These are phyloP conservation scores for Leccinellum luteum DNA, from an alignment of 768 basidiomycete species.

Conservation along the genomic window DNA sequence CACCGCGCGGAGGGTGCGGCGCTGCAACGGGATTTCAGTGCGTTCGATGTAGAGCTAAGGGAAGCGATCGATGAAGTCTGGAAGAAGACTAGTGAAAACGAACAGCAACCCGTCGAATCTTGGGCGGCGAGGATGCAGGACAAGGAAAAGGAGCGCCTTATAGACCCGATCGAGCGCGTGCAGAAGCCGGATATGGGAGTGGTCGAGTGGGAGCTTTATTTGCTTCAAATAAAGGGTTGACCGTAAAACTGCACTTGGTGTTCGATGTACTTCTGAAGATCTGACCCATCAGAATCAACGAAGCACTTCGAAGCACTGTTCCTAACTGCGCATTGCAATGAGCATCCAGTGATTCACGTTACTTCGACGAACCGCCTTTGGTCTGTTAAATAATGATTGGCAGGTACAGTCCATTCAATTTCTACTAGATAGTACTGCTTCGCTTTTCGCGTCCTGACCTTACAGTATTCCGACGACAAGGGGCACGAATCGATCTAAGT, in stretches of 20 bases:
- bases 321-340: background rate
- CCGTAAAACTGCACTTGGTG: background rate
- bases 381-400: background rate
- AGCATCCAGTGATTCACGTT: background rate
- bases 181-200: slow-evolving; percentile 42
- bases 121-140: slow-evolving; percentile 58
- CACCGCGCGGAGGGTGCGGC: slow-evolving; percentile 65
- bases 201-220: slow-evolving; percentile 22
- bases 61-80: slow-evolving; percentile 65
- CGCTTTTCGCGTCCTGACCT: background rate
- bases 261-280: background rate
- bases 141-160: slow-evolving; percentile 42
- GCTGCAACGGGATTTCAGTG: slow-evolving; percentile 58
- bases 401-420: background rate
- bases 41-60: slow-evolving; percentile 56
- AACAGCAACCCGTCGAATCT: slow-evolving; percentile 37
- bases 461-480: too few relatives aligned
- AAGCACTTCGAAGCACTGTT: background rate
- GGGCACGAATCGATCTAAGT: too few relatives aligned
- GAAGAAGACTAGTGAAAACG: slow-evolving; percentile 36
- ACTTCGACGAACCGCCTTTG: background rate
- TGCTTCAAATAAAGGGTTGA: slow-evolving; percentile 13
- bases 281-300: too few relatives aligned
- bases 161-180: slow-evolving; percentile 53
- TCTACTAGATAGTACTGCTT: background rate